These are phyloP conservation scores for Dendrobium nobile DNA, from an alignment of 106 monocot genomes.

Conservation along the genomic window DNA sequence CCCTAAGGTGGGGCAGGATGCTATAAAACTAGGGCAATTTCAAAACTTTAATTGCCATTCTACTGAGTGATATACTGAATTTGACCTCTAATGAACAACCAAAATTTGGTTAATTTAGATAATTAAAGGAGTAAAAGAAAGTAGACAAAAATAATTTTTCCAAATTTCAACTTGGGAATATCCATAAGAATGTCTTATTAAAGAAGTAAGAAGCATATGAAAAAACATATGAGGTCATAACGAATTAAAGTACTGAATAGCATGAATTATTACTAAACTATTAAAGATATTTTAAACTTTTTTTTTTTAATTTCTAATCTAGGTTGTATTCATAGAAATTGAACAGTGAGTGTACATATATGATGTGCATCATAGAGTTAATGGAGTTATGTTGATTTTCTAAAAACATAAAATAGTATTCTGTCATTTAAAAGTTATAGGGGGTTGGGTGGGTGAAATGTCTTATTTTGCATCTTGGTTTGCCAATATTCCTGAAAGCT, in stretches of 20 bases:
- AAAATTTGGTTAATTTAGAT: background rate
- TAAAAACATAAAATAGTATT: background rate
- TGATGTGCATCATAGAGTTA: background rate
- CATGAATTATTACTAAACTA: background rate
- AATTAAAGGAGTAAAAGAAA: background rate
- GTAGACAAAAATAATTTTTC: background rate
- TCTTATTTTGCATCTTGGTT: background rate
- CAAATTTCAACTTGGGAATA: background rate
- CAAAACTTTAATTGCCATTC: background rate
- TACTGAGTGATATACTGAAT: background rate
- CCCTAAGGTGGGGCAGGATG: background rate
- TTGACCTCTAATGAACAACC: background rate
- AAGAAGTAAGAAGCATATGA: background rate
- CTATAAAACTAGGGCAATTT: background rate
- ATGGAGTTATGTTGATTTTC: background rate
- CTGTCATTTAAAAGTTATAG: background rate
- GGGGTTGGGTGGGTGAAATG: background rate
- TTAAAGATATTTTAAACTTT: background rate
- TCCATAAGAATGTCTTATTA: background rate
- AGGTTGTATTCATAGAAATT: background rate
- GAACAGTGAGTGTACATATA: background rate
- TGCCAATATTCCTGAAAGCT: background rate
- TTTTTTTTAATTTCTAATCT: background rate
- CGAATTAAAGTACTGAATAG: no score
- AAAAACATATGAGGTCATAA: background rate